Evolutionary conservation across 257 asterid species (phyloP), one percentile per base, ranked within the genome.

Genomic region (Solanum piurae): DNA sequence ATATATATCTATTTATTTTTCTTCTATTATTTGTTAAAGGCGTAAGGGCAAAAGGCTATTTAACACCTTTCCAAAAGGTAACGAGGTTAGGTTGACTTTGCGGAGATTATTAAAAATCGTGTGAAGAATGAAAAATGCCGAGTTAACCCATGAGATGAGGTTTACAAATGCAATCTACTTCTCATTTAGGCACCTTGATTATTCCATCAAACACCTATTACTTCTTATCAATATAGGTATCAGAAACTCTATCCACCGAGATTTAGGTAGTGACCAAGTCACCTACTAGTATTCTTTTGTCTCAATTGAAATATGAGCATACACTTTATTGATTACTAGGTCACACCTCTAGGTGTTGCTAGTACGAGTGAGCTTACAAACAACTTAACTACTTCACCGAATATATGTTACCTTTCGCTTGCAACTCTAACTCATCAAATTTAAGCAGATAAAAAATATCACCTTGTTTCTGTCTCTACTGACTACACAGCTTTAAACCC

Each of bases 271-370:
- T 2, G 46, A 34, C 12, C 80, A 34, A 73, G 25, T 73, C 2
- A 34, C 27, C 16, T 34, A 73, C 46, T 34, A 34, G 16, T 34
- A 20, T 2, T 34, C 7, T 71, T 36, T 73, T 2, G 9, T 36
- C 29, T 20, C 1, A 0, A 0, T 5, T 34, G 0, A 6, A 73
- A 73, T 36, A 1, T 33, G 1, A 34, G 20, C 27, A 14, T 4
- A 3, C n/a, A 72, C 27, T 72, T 16, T 10, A 33, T 69, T 29
- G 1, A 31, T 5, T 20, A 71, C 0, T 71, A 33, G 1, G 18
- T 2, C 42, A 71, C 13, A 7, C 25, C 13, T 8, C n/a, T 14
- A 7, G 12, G 1, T 33, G 0, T 0, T 72, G 25, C 79, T 72
- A 33, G 25, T 33, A 72, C 14, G 16, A 72, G 25, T 34, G 0